Conservation (phyloP, 371 early-diverging fungal genomes). For the Lichtheimia ornata region DNA sequence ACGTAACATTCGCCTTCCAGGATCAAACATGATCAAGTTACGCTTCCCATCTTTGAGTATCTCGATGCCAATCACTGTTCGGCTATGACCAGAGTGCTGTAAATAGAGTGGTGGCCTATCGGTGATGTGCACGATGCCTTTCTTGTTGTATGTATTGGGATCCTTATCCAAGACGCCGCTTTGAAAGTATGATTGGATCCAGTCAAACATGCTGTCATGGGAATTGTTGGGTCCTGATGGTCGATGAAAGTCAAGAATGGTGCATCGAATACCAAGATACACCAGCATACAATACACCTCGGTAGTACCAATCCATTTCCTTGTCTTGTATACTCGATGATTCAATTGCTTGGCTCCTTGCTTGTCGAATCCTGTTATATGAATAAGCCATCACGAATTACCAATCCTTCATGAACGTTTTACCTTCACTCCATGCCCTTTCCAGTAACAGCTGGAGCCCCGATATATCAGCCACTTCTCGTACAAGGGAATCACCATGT, state of each 20-base stretch:
- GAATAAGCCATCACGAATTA: background rate
- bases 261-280: slow-evolving; percentile 62
- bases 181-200: slow-evolving; percentile 58
- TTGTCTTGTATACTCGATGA: slow-evolving; percentile 57
- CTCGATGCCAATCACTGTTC: slow-evolving; percentile 73
- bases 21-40: slow-evolving; percentile 71
- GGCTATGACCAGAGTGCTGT: slow-evolving; percentile 77
- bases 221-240: slow-evolving; percentile 60
- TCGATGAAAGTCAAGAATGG: slow-evolving; percentile 68
- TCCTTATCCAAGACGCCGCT: slow-evolving; percentile 1
- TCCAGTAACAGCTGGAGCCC: slow-evolving; percentile 67
- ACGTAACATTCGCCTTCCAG: slow-evolving; percentile 52
- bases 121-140: slow-evolving; percentile 40
- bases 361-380: slow-evolving; percentile 57
- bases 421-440: slow-evolving; percentile 65
- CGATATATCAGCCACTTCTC: slow-evolving; percentile 47
- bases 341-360: slow-evolving; percentile 67
- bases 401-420: slow-evolving; percentile 7
- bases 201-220: slow-evolving; percentile 62
- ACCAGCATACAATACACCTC: slow-evolving; percentile 70
- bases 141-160: slow-evolving; percentile 2
- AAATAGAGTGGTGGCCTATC: slow-evolving; percentile 70
- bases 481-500: slow-evolving; percentile 28
- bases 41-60: slow-evolving; percentile 40
- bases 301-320: slow-evolving; percentile 82